A percentile compares a stretch with the other conserved stretches of the same genome.
phyloP scores from a whole-genome alignment of 371 early-diverging fungal species.

The Blakeslea trispora region DNA sequence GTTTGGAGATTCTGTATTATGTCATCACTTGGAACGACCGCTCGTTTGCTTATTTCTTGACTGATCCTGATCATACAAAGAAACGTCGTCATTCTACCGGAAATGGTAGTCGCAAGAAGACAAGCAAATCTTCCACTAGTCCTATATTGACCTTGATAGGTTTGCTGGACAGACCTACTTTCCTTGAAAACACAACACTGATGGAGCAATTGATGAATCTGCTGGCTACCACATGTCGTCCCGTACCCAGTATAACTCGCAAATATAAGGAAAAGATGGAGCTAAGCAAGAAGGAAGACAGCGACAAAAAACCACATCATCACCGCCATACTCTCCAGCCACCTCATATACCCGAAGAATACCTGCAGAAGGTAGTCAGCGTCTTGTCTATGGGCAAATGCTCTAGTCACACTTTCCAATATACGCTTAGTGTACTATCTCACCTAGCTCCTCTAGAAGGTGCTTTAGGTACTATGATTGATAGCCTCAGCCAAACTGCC shows the following conservation, averaged over 20 bases:
- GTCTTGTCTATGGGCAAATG: slow-evolving; percentile 89
- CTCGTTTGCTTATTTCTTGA: slow-evolving; percentile 70
- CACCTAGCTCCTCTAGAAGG: slow-evolving; percentile 74
- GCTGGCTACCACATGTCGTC: slow-evolving; percentile 65
- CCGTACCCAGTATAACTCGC: slow-evolving; percentile 50
- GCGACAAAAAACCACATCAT: too few relatives aligned
- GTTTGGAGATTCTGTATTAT: slow-evolving; percentile 80
- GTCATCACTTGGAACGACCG: slow-evolving; percentile 70
- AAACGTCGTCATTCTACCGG: slow-evolving; percentile 5
- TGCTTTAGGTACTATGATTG: slow-evolving; percentile 74
- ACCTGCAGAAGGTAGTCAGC: slow-evolving; percentile 78
- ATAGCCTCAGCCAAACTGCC: slow-evolving; percentile 70
- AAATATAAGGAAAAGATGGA: slow-evolving; percentile 24
- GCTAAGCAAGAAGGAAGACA: slow-evolving; percentile 6
- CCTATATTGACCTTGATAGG: slow-evolving; percentile 79
- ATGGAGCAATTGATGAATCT: slow-evolving; percentile 86
- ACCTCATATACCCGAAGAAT: slow-evolving; percentile 70
- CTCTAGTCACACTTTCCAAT: slow-evolving; percentile 92
- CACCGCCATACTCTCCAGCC: slow-evolving; percentile 43
- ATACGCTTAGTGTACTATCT: slow-evolving; percentile 85
- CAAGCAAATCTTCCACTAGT: background rate
- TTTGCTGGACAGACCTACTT: slow-evolving; percentile 74
- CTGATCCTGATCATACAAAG: slow-evolving; percentile 61
- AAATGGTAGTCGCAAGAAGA: slow-evolving; percentile 23
- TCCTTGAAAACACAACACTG: slow-evolving; percentile 65